Base-by-base conservation (phyloP, 805 yeast species). In the Candida multigemmis region DNA sequence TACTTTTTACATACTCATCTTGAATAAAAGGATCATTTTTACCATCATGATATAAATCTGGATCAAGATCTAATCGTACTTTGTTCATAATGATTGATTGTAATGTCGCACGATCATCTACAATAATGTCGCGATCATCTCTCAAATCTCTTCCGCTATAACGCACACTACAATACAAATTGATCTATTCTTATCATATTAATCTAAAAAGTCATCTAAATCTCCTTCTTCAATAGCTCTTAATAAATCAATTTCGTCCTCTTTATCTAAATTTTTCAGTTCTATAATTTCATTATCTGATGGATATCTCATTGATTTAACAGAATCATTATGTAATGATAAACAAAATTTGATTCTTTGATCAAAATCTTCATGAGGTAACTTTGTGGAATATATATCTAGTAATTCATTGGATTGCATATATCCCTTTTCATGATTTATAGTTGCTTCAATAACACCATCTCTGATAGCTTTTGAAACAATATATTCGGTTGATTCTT, bases 391-490 rank as follows among this genome's bases (percentile, higher is more conserved):
- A 54, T 91, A 91, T 26, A 87, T 71, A 52, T 91, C 95, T 44
- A 74, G 59, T 32, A 84, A 60, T 53, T 91, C 98, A 41, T 75
- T 78, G 20, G 93, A 79, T 58, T 86, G 87, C 81, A 91, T 87
- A 51, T 63, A 87, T 2, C 96, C 96, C 36, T 73, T 67, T 48
- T 83, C 84, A 56, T 87, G 96, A 50, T 91, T 83, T 41, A 91
- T 81, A 30, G 75, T 72, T 3, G 98, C 97, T 46, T 91, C 97
- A 49, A 91, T 84, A 27, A 91, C 97, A 34, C 95, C 96, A 51
- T 91, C 99, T 46, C 95, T 77, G 33, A 91, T 89, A 14, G 96
- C 91, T 62, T 91, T 89, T 20, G 96, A 84, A 13, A 91, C 95
- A 53, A 91, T 86, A 53, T 89, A 91, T 60, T 91, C 99, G 1